Percentiles rank a stretch among this genome's conserved stretches.
phyloP scores from a whole-genome alignment of 768 basidiomycete species.

The Holtermanniella nyarrowii region DNA sequence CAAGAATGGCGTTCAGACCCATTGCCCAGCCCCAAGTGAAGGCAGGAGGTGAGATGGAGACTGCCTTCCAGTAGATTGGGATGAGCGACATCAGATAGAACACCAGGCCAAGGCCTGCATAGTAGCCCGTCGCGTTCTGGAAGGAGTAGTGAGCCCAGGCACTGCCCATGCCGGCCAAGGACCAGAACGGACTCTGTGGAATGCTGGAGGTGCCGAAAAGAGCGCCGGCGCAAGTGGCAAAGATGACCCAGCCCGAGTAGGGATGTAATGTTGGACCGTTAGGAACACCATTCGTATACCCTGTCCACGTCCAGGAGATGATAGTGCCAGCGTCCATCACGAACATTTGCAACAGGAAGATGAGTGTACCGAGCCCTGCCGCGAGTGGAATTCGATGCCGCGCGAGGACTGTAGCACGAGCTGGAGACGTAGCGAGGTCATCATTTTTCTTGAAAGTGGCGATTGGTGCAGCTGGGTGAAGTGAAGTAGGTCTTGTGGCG shows the following conservation, averaged over 20 bases:
- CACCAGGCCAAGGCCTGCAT: slow-evolving; percentile 52
- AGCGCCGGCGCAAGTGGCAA: slow-evolving; percentile 54
- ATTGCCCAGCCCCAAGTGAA: slow-evolving; percentile 52
- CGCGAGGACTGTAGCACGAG: not conserved
- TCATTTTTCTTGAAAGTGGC: slow-evolving; percentile 1
- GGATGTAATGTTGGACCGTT: slow-evolving; percentile 64
- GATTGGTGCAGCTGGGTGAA: slow-evolving; percentile 14
- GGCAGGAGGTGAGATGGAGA: slow-evolving; percentile 45
- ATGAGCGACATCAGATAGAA: slow-evolving; percentile 57
- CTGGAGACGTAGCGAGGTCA: not conserved
- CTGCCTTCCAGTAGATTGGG: slow-evolving; percentile 49
- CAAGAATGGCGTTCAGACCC: slow-evolving; percentile 54
- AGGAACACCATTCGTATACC: slow-evolving; percentile 49
- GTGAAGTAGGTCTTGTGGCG: slow-evolving; percentile 11
- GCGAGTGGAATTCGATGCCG: slow-evolving; percentile 9
- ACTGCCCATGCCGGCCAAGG: slow-evolving; percentile 35
- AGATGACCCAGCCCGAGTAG: slow-evolving; percentile 58
- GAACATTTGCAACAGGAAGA: slow-evolving; percentile 64
- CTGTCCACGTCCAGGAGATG: slow-evolving; percentile 81
- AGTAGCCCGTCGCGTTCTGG: slow-evolving; percentile 60
- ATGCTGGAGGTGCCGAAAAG: slow-evolving; percentile 29
- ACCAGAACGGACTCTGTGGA: slow-evolving; percentile 15
- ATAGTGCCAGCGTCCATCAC: slow-evolving; percentile 67
- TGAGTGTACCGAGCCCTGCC: slow-evolving; percentile 27
- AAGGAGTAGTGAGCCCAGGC: slow-evolving; percentile 47